Base-by-base conservation (phyloP, 176 grass and related monocot genomes). In the Oryza brachyantha region DNA sequence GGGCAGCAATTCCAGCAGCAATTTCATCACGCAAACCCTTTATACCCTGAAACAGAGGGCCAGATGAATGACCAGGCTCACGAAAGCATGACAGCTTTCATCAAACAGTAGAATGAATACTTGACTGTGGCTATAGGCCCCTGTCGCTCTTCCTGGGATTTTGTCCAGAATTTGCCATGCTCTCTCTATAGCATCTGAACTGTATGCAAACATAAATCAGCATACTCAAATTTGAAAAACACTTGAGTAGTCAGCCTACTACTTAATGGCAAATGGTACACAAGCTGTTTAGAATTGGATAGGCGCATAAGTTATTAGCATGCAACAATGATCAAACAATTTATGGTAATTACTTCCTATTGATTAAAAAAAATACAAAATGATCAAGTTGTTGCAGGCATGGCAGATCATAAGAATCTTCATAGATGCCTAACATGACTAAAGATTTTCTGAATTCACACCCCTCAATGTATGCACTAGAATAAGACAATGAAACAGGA, bases 81-180 rank as follows among this genome's bases (percentile, higher is more conserved):
- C 7, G 29, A 65, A 81, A 75, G 60, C 39, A 85, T 66, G 29
- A 68, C 3, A 58, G 19, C 19, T 68, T 79, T 76, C 48, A 70
- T 72, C 67, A 38, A 84, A 84, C 46, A 43, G 21, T 61, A 39
- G n/a, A 80, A 54, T 68, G 32, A 74, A 60, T 73, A 97, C 89
- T 87, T 94, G 89, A 68, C 94, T 92, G 86, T 92, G 94, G 88
- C 94, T 97, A 69, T 94, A 97, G 28, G 94, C 94, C 63, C 91
- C 94, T 61, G 89, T 94, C 17, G 91, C 91, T 84, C 91, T 88
- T 73, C 87, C 91, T 54, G 94, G 91, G 26, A 97, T 94, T 41
- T 85, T 86, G 32, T 90, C 91, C 69, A 97, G 73, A 82, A 97
- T 88, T 61, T 94, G 66, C 87, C 91, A 88, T 84, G 94, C 91